Conservation (phyloP, 2,329 filamentous ascomycete genomes). For the Cladobotryum mycophilum region DNA sequence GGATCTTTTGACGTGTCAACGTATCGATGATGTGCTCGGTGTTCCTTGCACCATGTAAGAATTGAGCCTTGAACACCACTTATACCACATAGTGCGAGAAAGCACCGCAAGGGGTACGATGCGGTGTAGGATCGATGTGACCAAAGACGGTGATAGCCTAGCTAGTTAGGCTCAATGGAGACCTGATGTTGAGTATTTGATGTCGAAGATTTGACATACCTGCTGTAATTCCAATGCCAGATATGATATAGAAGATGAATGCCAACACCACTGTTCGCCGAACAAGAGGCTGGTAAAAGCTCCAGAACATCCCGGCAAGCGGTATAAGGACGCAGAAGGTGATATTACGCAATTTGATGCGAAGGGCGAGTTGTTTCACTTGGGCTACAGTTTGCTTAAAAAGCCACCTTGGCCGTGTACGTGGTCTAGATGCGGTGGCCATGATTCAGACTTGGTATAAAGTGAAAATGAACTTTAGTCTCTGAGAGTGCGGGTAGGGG, state of each 20-base stretch:
- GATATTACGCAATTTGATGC: slow-evolving; percentile 43
- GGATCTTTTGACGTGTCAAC: slow-evolving; percentile 81
- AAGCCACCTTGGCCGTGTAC: no score
- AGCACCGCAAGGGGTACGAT: slow-evolving; percentile 62
- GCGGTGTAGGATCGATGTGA: slow-evolving; percentile 73
- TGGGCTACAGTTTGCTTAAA: no score
- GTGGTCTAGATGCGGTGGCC: no score
- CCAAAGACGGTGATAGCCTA: slow-evolving; percentile 57
- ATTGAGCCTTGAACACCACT: slow-evolving; percentile 73
- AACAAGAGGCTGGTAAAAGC: slow-evolving; percentile 40
- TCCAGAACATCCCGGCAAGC: not conserved
- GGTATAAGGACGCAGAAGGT: slow-evolving; percentile 54
- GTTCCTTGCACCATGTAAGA: slow-evolving; percentile 73
- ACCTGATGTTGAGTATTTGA: not conserved
- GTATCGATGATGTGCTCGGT: slow-evolving; percentile 76
- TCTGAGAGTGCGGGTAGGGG: no score
- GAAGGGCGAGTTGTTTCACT: no score
- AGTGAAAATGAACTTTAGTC: no score
- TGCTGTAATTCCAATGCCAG: slow-evolving; percentile 65
- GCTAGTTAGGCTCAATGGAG: not conserved
- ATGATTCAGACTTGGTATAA: no score
- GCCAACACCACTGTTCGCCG: slow-evolving; percentile 62
- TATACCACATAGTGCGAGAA: slow-evolving; percentile 66
- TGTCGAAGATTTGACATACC: slow-evolving; percentile 36
- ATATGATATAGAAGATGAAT: slow-evolving; percentile 70